Conservation (phyloP, 306 rosid species). For the Crataegus laevigata region DNA sequence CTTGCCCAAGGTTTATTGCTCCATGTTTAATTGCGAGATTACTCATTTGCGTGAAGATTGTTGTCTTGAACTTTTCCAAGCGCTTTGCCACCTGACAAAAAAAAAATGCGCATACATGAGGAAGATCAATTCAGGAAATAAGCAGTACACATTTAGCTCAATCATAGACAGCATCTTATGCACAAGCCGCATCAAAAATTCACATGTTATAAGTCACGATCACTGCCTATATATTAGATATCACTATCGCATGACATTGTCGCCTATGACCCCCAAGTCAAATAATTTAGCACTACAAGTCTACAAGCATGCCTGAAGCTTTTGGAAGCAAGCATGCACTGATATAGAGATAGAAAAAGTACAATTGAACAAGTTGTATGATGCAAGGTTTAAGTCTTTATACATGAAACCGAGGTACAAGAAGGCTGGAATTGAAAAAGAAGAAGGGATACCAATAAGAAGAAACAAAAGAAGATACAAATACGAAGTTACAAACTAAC, state of each 20-base stretch:
- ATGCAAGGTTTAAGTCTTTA: not conserved
- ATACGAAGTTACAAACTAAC: not conserved
- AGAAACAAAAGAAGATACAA: not conserved
- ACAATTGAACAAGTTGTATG: not conserved
- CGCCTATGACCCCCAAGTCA: not conserved
- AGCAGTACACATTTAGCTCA: not conserved
- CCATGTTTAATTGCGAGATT: slow-evolving; percentile 72
- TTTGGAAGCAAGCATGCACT: not conserved
- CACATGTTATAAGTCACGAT: not conserved
- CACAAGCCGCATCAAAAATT: not conserved
- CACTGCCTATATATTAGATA: not conserved
- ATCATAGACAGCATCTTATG: not conserved
- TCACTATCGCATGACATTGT: not conserved
- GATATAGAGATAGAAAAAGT: not conserved
- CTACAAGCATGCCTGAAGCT: not conserved
- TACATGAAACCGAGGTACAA: not conserved
- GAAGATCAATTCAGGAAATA: not conserved
- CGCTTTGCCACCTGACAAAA: slow-evolving; percentile 73
- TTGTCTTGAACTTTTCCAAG: slow-evolving; percentile 81
- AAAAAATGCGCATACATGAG: slow-evolving; percentile 16
- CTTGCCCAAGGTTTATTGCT: slow-evolving; percentile 92
- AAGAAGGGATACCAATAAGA: not conserved
- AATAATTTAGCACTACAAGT: not conserved
- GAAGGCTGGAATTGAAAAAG: not conserved
- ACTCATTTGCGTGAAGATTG: slow-evolving; percentile 91